Evolutionary conservation across 768 basidiomycete genomes (phyloP).

Genomic region (Gloeophyllum trabeum): DNA sequence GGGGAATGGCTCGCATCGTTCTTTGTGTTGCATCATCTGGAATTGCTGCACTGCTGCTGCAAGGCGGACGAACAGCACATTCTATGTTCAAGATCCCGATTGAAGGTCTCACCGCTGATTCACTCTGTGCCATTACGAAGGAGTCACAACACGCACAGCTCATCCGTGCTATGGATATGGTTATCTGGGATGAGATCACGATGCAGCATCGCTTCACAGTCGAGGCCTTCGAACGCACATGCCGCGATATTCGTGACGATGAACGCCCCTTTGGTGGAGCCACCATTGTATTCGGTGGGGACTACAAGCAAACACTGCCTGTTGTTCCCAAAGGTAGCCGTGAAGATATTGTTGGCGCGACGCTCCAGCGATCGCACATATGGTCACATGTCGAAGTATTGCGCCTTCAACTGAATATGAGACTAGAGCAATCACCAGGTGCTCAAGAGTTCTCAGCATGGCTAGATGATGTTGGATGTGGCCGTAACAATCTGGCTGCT

Average conservation of each 20-base stretch:
- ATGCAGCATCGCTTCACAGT: slow-evolving; percentile 23
- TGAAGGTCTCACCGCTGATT: not conserved
- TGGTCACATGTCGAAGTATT: slow-evolving; percentile 24
- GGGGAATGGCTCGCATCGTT: slow-evolving; percentile 8
- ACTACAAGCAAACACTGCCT: slow-evolving; percentile 36
- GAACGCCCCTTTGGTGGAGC: slow-evolving; percentile 30
- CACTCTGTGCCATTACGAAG: not conserved
- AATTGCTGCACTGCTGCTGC: slow-evolving; percentile 31
- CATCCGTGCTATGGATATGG: slow-evolving; percentile 17
- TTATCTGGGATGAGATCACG: slow-evolving; percentile 34
- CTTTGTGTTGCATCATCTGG: slow-evolving; percentile 41
- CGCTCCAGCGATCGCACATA: slow-evolving; percentile 22
- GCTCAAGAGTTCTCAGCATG: slow-evolving; percentile 23
- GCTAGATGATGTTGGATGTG: slow-evolving; percentile 26
- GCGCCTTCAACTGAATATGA: slow-evolving; percentile 29
- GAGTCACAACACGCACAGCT: slow-evolving; percentile 15
- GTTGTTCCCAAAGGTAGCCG: slow-evolving; percentile 25
- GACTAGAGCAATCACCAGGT: slow-evolving; percentile 18
- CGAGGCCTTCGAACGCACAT: slow-evolving; percentile 29
- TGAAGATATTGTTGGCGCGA: slow-evolving; percentile 25
- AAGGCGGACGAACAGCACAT: slow-evolving; percentile 33
- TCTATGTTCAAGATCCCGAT: slow-evolving; percentile 35
- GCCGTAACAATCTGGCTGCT: slow-evolving; percentile 11
- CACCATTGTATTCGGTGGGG: slow-evolving; percentile 34
- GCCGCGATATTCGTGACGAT: slow-evolving; percentile 19